Base-by-base conservation (phyloP, 352 stramenopile species). In the Globisporangium orthogonon region DNA sequence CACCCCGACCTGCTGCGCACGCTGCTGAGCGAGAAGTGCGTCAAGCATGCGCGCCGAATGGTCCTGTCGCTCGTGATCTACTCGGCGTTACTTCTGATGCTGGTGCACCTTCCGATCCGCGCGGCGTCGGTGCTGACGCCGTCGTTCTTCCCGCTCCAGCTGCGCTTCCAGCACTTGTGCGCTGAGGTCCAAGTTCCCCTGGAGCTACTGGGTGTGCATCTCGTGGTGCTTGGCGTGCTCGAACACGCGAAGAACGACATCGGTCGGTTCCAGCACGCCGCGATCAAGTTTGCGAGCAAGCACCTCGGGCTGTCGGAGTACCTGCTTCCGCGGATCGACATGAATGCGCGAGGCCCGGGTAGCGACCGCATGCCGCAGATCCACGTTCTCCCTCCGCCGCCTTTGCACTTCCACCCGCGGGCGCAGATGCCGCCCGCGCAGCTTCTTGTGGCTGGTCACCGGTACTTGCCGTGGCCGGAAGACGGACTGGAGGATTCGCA, bases 1-100 rank as follows among this genome's bases (percentile, higher is more conserved):
- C 96, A 98, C 58, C 94, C 95, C 9, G 96, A 99, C 69, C 70
- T 99, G 40, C 74, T 99, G 11, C 93, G 94, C 28, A 97, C 95
- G 15, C 65, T 99, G 31, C 62, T 99, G 66, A 91, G 96, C 65
- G 96, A 99, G 65, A 94, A 71, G 39, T 94, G 86, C 30, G 58
- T 76, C 29, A 98, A 95, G 58, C 96, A 99, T 58, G 84, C 88
- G 15, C 94, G 95, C 54, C 87, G 96, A 39, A 98, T 98, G 81
- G 57, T 97, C 1, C 53, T 98, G 46, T 98, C 93, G 7, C 71
- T 95, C 46, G 77, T 78, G 2, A 97, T 98, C 53, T 98, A 98
- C 61, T 80, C 82, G 1, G 76, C 72, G 17, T 62, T 98, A 18
- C 62, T 98, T 30, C 56, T 86, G 3, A 65, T 97, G 29, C 70